Evolutionary conservation across 176 grass and related monocot genomes (phyloP).

Genomic region (Aegilops speltoides): DNA sequence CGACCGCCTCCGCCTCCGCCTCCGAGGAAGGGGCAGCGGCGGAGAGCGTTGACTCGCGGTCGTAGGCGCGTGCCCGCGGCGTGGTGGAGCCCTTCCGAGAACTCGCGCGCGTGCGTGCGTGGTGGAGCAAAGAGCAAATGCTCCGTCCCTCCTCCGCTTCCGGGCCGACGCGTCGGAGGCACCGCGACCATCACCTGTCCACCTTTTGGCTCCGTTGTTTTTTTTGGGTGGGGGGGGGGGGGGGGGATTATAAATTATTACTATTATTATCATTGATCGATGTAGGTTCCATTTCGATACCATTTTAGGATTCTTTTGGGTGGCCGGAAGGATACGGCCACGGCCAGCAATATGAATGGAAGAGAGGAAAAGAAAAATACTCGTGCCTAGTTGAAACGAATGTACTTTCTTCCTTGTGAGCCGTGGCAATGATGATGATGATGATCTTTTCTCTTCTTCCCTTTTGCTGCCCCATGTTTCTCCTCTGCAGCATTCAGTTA

Average conservation of each 20-base stretch:
- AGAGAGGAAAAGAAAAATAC: background rate
- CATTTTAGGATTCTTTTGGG: conserved; percentile 54
- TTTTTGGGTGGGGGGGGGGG: no score
- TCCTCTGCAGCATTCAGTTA: conserved; percentile 12
- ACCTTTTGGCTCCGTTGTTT: conserved; percentile 2
- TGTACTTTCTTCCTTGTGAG: background rate
- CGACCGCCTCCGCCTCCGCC: conserved; percentile 42
- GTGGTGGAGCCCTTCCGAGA: background rate
- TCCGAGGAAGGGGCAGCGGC: conserved; percentile 24
- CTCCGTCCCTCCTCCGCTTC: background rate
- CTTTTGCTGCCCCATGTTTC: conserved; percentile 25
- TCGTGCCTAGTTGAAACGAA: background rate
- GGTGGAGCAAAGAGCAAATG: background rate
- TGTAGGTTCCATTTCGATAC: conserved; percentile 32
- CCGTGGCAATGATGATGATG: no score
- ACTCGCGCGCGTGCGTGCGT: background rate
- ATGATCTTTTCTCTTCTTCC: background rate
- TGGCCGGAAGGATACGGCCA: conserved; percentile 39
- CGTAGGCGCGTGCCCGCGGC: background rate
- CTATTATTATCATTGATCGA: background rate
- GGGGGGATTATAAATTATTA: background rate
- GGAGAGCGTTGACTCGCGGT: conserved; percentile 42
- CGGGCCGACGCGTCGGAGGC: conserved; percentile 16
- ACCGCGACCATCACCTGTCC: conserved; percentile 10
- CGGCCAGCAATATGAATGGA: conserved; percentile 12